Conservation (phyloP, 495 filamentous ascomycete genomes). For the Paragyromitra xinjiangensis region DNA sequence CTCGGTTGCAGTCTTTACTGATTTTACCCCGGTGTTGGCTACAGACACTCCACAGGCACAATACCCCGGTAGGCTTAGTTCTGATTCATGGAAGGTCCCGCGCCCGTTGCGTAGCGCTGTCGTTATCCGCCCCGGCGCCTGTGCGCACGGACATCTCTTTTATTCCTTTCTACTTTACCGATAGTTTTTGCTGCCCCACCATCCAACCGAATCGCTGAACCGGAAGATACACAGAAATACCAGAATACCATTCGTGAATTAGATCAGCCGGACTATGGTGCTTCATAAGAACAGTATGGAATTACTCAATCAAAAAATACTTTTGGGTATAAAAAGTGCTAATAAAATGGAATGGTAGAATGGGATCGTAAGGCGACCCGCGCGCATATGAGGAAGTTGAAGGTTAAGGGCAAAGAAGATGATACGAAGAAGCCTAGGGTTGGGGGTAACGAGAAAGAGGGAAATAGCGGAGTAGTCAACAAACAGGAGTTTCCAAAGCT, state of each 20-base stretch:
- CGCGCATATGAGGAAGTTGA: slow-evolving; percentile 57
- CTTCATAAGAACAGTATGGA: slow-evolving; percentile 51
- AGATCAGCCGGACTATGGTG: slow-evolving; percentile 47
- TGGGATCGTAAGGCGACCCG: slow-evolving; percentile 62
- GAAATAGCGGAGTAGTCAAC: slow-evolving; percentile 55
- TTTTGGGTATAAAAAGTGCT: slow-evolving; percentile 58
- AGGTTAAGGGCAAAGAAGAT: slow-evolving; percentile 57
- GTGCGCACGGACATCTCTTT: slow-evolving; percentile 34
- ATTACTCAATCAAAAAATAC: slow-evolving; percentile 8
- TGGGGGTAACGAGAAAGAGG: slow-evolving; percentile 56
- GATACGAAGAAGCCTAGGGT: slow-evolving; percentile 58
- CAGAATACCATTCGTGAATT: not conserved
- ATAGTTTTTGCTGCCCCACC: slow-evolving; percentile 39
- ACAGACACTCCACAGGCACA: not conserved
- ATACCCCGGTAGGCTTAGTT: slow-evolving; percentile 11
- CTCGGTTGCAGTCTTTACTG: not conserved
- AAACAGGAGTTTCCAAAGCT: slow-evolving; percentile 46
- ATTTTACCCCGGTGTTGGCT: not conserved
- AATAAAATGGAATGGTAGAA: slow-evolving; percentile 60
- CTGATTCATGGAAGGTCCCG: slow-evolving; percentile 11
- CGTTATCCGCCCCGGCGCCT: slow-evolving; percentile 36
- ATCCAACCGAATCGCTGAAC: slow-evolving; percentile 34
- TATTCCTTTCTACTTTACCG: slow-evolving; percentile 17
- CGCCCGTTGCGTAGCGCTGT: slow-evolving; percentile 44
- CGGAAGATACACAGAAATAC: slow-evolving; percentile 7